Percentiles rank a stretch among this genome's conserved stretches.
Conservation (phyloP, 345 rosid genomes). For the Cardamine occulta region DNA sequence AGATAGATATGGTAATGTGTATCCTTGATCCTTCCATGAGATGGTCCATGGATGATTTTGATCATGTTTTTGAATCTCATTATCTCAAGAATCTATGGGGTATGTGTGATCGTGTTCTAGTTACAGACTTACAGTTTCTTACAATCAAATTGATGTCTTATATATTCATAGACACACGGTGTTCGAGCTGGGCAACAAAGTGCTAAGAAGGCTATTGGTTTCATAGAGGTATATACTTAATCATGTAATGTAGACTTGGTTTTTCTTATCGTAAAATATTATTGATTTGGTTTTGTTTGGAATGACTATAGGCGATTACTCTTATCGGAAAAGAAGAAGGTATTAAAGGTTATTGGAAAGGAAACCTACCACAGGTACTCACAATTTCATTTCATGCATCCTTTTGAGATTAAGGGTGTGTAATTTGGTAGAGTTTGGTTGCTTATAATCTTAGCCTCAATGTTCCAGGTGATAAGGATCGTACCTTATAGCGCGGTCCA, state of each 20-base stretch:
- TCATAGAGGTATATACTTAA: slow-evolving; percentile 66
- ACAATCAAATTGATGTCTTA: slow-evolving; percentile 2
- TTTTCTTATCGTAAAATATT: neutral
- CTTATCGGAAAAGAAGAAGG: slow-evolving; percentile 91
- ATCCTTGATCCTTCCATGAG: neutral
- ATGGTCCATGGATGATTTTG: slow-evolving; percentile 4
- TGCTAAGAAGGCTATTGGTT: slow-evolving; percentile 85
- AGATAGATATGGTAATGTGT: neutral
- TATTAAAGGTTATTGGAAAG: slow-evolving; percentile 97
- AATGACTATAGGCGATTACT: slow-evolving; percentile 63
- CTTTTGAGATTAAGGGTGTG: neutral
- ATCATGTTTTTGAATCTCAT: neutral
- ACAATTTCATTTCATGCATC: slow-evolving; percentile 21
- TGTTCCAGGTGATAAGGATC: slow-evolving; percentile 79
- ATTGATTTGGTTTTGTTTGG: slow-evolving; percentile 16
- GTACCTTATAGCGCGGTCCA: slow-evolving; percentile 96
- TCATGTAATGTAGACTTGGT: slow-evolving; percentile 19
- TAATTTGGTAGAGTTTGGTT: neutral
- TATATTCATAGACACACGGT: slow-evolving; percentile 74
- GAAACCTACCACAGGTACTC: slow-evolving; percentile 95
- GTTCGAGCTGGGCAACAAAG: slow-evolving; percentile 78
- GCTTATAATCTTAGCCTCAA: slow-evolving; percentile 30
- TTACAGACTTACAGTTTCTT: slow-evolving; percentile 9
- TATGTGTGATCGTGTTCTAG: slow-evolving; percentile 24
- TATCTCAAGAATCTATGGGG: neutral